Evolutionary conservation across 306 rosid species (phyloP).

Genomic region (Herpetospermum pedunculosum): DNA sequence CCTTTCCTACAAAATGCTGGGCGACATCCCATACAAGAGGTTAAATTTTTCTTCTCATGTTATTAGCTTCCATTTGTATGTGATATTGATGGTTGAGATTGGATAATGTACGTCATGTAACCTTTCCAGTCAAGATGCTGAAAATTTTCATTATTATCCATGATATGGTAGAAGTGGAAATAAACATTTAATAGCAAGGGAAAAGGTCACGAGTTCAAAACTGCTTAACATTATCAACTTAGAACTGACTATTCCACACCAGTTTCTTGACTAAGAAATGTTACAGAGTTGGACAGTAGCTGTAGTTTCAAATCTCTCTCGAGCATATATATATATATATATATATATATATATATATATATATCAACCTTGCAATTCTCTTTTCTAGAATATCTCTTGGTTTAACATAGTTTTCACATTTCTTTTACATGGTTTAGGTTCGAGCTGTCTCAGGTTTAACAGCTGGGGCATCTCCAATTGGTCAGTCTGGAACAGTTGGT

Average conservation of each 20-base stretch:
- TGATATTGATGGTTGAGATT: constrained; percentile 7
- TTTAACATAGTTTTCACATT: constrained; percentile 14
- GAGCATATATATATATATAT: not conserved
- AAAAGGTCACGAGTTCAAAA: not conserved
- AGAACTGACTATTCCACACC: not conserved
- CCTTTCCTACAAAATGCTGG: constrained; percentile 85
- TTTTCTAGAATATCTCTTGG: not conserved
- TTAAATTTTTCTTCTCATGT: constrained; percentile 17
- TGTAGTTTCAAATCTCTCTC: not conserved
- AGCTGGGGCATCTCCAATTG: constrained; percentile 43
- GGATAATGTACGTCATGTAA: not conserved
- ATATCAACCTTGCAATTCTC: not conserved
- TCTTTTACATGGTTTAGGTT: constrained; percentile 37
- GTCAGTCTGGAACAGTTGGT: constrained; percentile 51
- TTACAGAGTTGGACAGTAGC: not conserved
- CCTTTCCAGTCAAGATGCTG: constrained; percentile 5
- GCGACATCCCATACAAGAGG: constrained; percentile 67
- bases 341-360: too few species aligned
- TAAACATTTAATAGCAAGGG: not conserved
- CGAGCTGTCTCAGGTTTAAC: constrained; percentile 49
- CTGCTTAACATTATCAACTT: not conserved
- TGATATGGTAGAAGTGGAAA: not conserved
- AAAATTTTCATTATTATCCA: not conserved
- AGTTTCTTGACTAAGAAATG: not conserved
- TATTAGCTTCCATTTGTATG: constrained; percentile 9